Evolutionary conservation across 768 basidiomycete species (phyloP).

Genomic region (Boletus vermiculosoides): DNA sequence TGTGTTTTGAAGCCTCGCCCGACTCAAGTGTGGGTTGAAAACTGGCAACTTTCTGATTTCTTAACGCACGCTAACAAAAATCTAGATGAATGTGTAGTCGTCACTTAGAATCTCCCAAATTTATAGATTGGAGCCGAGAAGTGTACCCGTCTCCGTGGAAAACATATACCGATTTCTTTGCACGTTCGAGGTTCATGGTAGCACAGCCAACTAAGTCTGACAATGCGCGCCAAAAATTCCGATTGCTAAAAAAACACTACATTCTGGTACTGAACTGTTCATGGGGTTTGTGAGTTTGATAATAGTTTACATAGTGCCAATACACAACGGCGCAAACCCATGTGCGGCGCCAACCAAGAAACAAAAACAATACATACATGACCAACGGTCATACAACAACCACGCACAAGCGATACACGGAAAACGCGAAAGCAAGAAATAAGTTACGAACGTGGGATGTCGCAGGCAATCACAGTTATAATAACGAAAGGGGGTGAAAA

Average conservation of each 20-base stretch:
- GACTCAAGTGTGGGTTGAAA: too few relatives aligned
- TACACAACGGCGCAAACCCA: conserved; percentile 18
- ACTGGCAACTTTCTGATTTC: too few relatives aligned
- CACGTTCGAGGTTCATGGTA: not conserved
- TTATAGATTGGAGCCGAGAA: not conserved
- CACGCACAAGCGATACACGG: conserved; percentile 20
- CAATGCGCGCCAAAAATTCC: not conserved
- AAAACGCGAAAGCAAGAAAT: conserved; percentile 27
- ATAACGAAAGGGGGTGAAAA: not conserved
- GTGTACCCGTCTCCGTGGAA: not conserved
- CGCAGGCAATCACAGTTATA: conserved; percentile 7
- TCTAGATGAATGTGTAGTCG: too few relatives aligned
- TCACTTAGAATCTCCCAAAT: too few relatives aligned
- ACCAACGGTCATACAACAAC: conserved; percentile 21
- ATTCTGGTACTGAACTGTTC: conserved; percentile 4
- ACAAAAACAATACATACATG: conserved; percentile 21
- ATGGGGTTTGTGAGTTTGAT: conserved; percentile 5
- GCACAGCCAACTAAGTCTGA: not conserved
- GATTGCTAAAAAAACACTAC: conserved; percentile 6
- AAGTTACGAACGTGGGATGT: conserved; percentile 25
- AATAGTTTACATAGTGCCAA: conserved; percentile 29
- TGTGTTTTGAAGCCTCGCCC: not conserved
- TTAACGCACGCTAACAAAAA: too few relatives aligned
- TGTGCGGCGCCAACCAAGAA: conserved; percentile 21
- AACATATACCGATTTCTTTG: not conserved